Percentiles rank a stretch among this genome's conserved stretches.
phyloP scores from a whole-genome alignment of 352 stramenopile species.

The Lagenidium giganteum region DNA sequence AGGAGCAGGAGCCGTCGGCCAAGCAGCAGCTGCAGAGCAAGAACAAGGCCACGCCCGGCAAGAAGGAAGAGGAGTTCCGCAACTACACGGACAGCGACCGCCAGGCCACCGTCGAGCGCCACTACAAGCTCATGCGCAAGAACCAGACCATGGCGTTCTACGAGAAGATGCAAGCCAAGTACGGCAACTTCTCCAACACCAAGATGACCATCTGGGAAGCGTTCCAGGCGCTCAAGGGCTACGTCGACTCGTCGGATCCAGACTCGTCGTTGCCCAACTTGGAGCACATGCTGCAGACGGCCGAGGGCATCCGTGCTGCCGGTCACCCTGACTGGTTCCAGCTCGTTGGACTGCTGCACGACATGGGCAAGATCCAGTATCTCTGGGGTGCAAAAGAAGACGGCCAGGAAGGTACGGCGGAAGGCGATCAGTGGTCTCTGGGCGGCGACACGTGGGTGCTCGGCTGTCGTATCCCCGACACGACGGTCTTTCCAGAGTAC shows the following conservation, averaged over 20 bases:
- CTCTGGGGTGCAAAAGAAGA: constrained; percentile 83
- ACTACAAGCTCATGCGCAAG: constrained; percentile 77
- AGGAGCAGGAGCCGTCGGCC: not conserved
- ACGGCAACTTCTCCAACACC: constrained; percentile 59
- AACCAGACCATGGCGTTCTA: constrained; percentile 70
- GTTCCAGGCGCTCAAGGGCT: constrained; percentile 85
- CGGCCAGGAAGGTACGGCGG: constrained; percentile 82
- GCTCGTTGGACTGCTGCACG: constrained; percentile 88
- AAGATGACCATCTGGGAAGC: constrained; percentile 91
- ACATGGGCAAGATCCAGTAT: constrained; percentile 96
- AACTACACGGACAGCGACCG: constrained; percentile 74
- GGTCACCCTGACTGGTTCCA: constrained; percentile 92
- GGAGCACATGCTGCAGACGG: constrained; percentile 93
- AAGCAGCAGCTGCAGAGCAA: constrained; percentile 20
- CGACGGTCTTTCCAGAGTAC: constrained; percentile 88
- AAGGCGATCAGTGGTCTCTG: constrained; percentile 90
- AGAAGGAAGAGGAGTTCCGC: constrained; percentile 66
- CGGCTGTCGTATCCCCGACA: constrained; percentile 85
- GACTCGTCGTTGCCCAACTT: constrained; percentile 88
- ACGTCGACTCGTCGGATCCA: constrained; percentile 92
- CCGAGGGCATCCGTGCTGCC: constrained; percentile 86
- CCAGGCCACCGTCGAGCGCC: constrained; percentile 59
- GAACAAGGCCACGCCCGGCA: constrained; percentile 35
- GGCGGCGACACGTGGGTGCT: constrained; percentile 93
- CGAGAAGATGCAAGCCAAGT: constrained; percentile 68